phyloP scores from a whole-genome alignment of 805 yeast genomes.

The Wickerhamomyces chaumierensis region DNA sequence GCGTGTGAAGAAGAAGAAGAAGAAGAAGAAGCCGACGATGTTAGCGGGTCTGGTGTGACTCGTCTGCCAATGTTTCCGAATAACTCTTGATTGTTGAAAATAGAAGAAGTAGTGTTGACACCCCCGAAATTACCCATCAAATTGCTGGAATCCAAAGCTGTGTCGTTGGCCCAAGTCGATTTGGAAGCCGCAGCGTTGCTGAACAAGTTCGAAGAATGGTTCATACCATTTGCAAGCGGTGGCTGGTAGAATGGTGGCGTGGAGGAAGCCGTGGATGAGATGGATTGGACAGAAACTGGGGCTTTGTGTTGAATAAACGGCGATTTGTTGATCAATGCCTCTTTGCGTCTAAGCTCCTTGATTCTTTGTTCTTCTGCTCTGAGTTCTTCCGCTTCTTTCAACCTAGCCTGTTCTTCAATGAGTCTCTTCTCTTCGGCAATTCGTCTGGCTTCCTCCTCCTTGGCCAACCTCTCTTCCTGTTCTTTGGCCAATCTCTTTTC shows the following conservation, averaged over 20 bases:
- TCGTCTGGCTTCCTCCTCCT: constrained; percentile 1
- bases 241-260: no score
- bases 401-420: no score
- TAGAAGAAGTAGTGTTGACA: background rate
- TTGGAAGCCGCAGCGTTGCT: no score
- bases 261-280: no score
- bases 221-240: no score
- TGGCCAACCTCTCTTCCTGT: constrained; percentile 17
- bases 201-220: no score
- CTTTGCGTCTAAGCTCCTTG: background rate
- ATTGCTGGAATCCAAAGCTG: background rate
- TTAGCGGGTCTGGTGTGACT: background rate
- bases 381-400: background rate
- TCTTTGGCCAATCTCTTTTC: constrained; percentile 13
- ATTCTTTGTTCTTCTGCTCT: background rate
- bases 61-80: background rate
- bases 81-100: background rate
- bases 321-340: background rate
- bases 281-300: no score
- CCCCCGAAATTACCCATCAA: no score
- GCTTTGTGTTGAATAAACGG: no score
- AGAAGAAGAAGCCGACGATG: background rate
- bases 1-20: no score
- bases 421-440: constrained; percentile 8
- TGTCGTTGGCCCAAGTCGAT: no score